Evolutionary conservation across 129 eudicot species (phyloP).

Genomic region (Silybum marianum): DNA sequence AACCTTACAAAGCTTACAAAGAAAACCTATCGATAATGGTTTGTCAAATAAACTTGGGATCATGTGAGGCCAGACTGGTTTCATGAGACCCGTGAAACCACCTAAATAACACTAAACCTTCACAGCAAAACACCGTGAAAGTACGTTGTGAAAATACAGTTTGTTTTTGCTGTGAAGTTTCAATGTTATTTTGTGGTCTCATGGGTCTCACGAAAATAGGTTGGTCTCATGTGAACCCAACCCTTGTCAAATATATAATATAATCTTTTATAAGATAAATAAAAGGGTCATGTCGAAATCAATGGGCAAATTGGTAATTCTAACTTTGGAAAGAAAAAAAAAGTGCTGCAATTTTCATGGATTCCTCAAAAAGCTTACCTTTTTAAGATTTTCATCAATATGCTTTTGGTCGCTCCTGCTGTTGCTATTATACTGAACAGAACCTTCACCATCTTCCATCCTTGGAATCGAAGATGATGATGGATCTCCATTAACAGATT

Average conservation of each 20-base stretch:
- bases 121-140: too few species aligned
- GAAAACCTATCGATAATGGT: background rate
- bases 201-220: too few species aligned
- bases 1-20: background rate
- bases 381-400: constrained; percentile 38
- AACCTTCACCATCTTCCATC: constrained; percentile 34
- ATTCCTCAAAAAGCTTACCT: constrained; percentile 40
- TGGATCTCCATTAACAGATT: constrained; percentile 43
- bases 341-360: background rate
- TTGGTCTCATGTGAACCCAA: too few species aligned
- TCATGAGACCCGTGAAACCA: too few species aligned
- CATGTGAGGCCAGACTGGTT: too few species aligned
- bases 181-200: too few species aligned
- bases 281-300: background rate
- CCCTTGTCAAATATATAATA: background rate
- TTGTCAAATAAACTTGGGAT: background rate
- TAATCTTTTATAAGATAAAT: background rate
- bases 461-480: constrained; percentile 20
- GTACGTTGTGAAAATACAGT: too few species aligned
- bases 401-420: constrained; percentile 33
- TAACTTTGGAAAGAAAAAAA: too few species aligned
- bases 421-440: constrained; percentile 16
- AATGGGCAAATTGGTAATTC: background rate
- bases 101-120: too few species aligned
- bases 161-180: too few species aligned